phyloP scores from a whole-genome alignment of 2,329 filamentous ascomycete species.

The Sordariomycetes sp. region DNA sequence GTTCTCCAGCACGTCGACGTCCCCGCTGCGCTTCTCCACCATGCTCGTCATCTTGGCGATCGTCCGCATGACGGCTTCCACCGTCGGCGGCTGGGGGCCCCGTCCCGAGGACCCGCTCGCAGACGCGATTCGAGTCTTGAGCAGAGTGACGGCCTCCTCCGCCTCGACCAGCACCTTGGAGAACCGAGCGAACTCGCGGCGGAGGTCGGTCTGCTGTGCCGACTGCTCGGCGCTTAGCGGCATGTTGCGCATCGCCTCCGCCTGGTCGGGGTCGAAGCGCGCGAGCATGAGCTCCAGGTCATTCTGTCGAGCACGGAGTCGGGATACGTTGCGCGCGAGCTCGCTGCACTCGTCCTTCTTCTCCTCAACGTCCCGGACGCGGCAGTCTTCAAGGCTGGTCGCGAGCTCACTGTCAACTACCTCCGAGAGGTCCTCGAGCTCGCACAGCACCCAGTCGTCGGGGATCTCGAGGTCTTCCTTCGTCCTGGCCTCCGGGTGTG shows the following conservation, averaged over 20 bases:
- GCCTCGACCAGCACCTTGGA: slow-evolving; percentile 65
- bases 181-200: slow-evolving; percentile 63
- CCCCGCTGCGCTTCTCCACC: slow-evolving; percentile 82
- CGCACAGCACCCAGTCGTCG: slow-evolving; percentile 64
- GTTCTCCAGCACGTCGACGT: slow-evolving; percentile 81
- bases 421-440: slow-evolving; percentile 58
- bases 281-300: slow-evolving; percentile 67
- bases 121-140: slow-evolving; percentile 66
- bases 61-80: slow-evolving; percentile 85
- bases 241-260: slow-evolving; percentile 53
- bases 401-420: slow-evolving; percentile 55
- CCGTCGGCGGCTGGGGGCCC: slow-evolving; percentile 57
- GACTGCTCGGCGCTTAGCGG: slow-evolving; percentile 78
- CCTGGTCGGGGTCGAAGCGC: slow-evolving; percentile 56
- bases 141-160: slow-evolving; percentile 68
- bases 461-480: slow-evolving; percentile 58
- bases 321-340: slow-evolving; percentile 58
- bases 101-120: slow-evolving; percentile 38
- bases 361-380: slow-evolving; percentile 55
- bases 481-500: slow-evolving; percentile 41
- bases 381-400: slow-evolving; percentile 54
- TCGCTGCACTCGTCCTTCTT: slow-evolving; percentile 61
- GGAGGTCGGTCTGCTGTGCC: slow-evolving; percentile 73
- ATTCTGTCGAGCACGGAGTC: slow-evolving; percentile 63
- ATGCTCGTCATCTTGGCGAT: slow-evolving; percentile 88